phyloP scores from a whole-genome alignment of 495 filamentous ascomycete genomes.

The Cenococcum geophilum region DNA sequence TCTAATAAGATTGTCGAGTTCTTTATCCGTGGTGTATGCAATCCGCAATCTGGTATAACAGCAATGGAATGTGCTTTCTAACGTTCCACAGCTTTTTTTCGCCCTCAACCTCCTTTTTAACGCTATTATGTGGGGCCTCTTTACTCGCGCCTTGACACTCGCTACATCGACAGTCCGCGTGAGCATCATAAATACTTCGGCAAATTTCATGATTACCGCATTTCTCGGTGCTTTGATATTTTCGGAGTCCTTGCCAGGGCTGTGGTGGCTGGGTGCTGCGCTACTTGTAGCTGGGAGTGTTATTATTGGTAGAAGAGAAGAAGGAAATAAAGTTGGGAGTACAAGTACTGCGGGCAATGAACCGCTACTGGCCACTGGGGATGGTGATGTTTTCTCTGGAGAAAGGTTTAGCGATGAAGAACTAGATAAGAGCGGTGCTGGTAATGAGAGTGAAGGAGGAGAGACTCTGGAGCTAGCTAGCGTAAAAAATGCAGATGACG shows the following conservation, averaged over 20 bases:
- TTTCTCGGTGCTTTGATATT: constrained; percentile 74
- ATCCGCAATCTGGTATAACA: constrained; percentile 5
- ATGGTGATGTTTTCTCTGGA: neutral
- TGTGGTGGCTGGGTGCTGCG: constrained; percentile 86
- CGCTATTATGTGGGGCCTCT: constrained; percentile 89
- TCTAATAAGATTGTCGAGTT: constrained; percentile 55
- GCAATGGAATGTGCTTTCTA: constrained; percentile 1
- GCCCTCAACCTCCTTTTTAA: constrained; percentile 85
- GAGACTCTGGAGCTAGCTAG: constrained; percentile 19
- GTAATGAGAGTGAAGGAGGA: constrained; percentile 7
- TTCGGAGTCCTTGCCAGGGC: constrained; percentile 59
- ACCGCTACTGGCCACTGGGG: constrained; percentile 12
- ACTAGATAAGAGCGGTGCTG: constrained; percentile 7
- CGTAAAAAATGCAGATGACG: constrained; percentile 14
- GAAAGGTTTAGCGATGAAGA: constrained; percentile 3
- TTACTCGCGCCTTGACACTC: constrained; percentile 74
- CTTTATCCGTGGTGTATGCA: constrained; percentile 60
- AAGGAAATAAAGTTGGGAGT: constrained; percentile 37
- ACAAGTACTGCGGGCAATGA: constrained; percentile 18
- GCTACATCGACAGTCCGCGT: constrained; percentile 83
- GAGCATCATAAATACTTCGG: constrained; percentile 83
- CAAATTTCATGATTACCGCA: constrained; percentile 89
- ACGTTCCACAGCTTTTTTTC: constrained; percentile 63
- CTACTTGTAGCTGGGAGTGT: constrained; percentile 86
- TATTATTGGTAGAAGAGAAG: constrained; percentile 77